A percentile compares a stretch with the other conserved stretches of the same genome.
These are phyloP conservation scores for Artemisia argyi DNA, from an alignment of 129 eudicot species.

Conservation along the genomic window DNA sequence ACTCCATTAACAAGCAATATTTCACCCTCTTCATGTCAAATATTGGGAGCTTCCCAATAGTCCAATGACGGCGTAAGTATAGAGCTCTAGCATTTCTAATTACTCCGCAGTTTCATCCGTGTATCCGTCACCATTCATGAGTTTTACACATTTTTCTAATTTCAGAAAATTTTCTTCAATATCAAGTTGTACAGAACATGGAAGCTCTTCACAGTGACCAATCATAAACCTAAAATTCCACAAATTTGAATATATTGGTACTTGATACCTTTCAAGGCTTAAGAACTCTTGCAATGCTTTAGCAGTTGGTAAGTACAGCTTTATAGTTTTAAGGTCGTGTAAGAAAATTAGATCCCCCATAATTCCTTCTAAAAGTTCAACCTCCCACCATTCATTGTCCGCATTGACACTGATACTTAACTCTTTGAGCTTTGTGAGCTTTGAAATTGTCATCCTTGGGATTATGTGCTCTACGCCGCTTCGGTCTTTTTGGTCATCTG, in stretches of 20 bases:
- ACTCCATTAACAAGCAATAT: slow-evolving; percentile 42
- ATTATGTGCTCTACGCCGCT: slow-evolving; percentile 8
- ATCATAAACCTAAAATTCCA: slow-evolving; percentile 31
- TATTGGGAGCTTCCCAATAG: slow-evolving; percentile 24
- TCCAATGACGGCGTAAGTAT: slow-evolving; percentile 41
- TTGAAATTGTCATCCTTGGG: slow-evolving; percentile 29
- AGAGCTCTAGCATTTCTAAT: slow-evolving; percentile 35
- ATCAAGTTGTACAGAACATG: slow-evolving; percentile 33
- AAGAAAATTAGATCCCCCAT: slow-evolving; percentile 27
- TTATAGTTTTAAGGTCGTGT: slow-evolving; percentile 21
- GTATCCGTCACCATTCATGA: slow-evolving; percentile 33
- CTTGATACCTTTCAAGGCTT: slow-evolving; percentile 28
- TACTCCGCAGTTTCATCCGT: slow-evolving; percentile 14
- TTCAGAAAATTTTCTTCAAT: slow-evolving; percentile 28
- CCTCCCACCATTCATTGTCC: slow-evolving; percentile 34
- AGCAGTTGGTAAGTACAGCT: slow-evolving; percentile 33
- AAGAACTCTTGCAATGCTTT: slow-evolving; percentile 26
- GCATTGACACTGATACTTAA: slow-evolving; percentile 37
- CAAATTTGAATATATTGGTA: slow-evolving; percentile 28
- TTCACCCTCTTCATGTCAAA: slow-evolving; percentile 26
- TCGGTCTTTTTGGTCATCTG: slow-evolving; percentile 17
- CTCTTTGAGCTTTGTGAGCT: slow-evolving; percentile 31
- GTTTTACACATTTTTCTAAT: slow-evolving; percentile 33
- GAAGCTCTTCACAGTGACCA: slow-evolving; percentile 32
- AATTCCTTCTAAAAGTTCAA: slow-evolving; percentile 27